Conservation (phyloP, 768 basidiomycete species). For the Lactarius trivialis region DNA sequence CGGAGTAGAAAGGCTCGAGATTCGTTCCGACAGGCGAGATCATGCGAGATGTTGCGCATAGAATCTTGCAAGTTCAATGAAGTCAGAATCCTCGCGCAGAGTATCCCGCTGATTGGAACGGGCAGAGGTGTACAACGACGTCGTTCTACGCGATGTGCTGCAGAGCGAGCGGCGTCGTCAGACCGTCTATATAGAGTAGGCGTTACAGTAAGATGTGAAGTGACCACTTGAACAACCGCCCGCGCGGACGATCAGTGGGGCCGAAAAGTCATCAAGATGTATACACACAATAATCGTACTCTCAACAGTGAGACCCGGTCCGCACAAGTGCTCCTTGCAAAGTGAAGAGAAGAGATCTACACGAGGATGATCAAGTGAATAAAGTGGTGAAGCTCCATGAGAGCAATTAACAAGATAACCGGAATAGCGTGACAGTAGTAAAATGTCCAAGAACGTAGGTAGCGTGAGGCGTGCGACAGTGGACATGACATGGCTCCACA, state of each 20-base stretch:
- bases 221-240: background rate
- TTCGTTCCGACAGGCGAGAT: constrained; percentile 65
- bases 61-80: constrained; percentile 48
- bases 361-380: constrained; percentile 5
- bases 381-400: background rate
- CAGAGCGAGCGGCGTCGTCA: constrained; percentile 52
- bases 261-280: background rate
- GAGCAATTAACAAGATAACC: constrained; percentile 3
- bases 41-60: constrained; percentile 55
- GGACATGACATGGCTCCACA: background rate
- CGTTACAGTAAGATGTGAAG: constrained; percentile 17
- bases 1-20: constrained; percentile 76
- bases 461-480: background rate
- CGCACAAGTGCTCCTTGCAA: background rate
- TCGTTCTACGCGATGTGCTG: constrained; percentile 45
- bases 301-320: background rate
- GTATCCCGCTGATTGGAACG: background rate
- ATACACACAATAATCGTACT: constrained; percentile 7
- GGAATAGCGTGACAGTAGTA: constrained; percentile 1
- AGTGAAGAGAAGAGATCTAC: constrained; percentile 7
- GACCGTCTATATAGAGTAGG: constrained; percentile 36
- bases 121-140: constrained; percentile 45
- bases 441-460: background rate
- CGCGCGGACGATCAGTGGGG: background rate
- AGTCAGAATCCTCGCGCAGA: background rate